These are phyloP conservation scores for Pisolithus albus DNA, from an alignment of 768 basidiomycete species.

Conservation along the genomic window DNA sequence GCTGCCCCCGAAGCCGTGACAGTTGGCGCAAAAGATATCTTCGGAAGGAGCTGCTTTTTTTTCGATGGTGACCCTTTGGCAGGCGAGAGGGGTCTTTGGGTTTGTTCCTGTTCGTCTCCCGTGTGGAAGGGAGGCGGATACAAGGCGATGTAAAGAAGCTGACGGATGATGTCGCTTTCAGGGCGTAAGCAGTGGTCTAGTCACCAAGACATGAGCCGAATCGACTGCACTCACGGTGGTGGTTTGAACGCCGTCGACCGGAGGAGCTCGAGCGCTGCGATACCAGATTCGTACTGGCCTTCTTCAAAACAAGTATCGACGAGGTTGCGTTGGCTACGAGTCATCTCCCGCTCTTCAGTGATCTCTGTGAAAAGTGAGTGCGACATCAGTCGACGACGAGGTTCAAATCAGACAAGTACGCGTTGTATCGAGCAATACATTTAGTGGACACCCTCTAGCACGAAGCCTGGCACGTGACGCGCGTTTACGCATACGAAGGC, in stretches of 20 bases:
- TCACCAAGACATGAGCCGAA: slow-evolving; percentile 1
- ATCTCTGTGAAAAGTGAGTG: background rate
- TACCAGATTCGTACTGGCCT: slow-evolving; percentile 65
- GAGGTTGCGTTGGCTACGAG: slow-evolving; percentile 42
- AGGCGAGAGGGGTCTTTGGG: slow-evolving; percentile 25
- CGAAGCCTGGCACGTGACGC: too few species aligned
- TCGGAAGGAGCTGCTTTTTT: slow-evolving; percentile 33
- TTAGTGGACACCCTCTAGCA: too few species aligned
- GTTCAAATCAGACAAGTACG: too few species aligned
- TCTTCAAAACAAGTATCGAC: slow-evolving; percentile 75
- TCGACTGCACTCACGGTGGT: slow-evolving; percentile 41
- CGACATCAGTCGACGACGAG: too few species aligned
- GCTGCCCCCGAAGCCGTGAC: slow-evolving; percentile 44
- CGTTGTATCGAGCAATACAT: too few species aligned
- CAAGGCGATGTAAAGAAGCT: slow-evolving; percentile 64
- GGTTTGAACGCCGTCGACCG: slow-evolving; percentile 53
- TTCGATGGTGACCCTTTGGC: slow-evolving; percentile 45
- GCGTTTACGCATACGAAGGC: too few species aligned
- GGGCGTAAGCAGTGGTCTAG: slow-evolving; percentile 5
- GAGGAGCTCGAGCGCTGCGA: slow-evolving; percentile 54
- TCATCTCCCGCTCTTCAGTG: slow-evolving; percentile 37
- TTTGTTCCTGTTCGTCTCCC: slow-evolving; percentile 13
- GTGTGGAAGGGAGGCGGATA: slow-evolving; percentile 38
- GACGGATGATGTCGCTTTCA: slow-evolving; percentile 54
- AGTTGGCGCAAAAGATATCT: slow-evolving; percentile 37